phyloP scores from a whole-genome alignment of 2,329 filamentous ascomycete species.

The Plenodomus lindquistii region DNA sequence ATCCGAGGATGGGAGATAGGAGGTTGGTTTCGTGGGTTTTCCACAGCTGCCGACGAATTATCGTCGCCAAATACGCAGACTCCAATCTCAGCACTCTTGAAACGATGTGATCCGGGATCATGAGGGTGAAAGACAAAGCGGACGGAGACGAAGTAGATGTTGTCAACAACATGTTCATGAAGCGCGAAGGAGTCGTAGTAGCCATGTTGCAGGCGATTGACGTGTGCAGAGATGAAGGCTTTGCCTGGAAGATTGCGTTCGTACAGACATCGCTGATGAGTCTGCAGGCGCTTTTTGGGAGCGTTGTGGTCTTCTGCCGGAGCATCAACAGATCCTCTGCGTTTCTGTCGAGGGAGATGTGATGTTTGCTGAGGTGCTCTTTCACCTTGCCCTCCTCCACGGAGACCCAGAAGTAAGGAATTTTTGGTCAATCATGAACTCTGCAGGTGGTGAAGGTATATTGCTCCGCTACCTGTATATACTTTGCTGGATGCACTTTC shows the following conservation, averaged over 20 bases:
- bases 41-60: slow-evolving; percentile 6
- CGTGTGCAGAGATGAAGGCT: slow-evolving; percentile 55
- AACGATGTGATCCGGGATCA: slow-evolving; percentile 49
- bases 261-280: slow-evolving; percentile 51
- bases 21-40: slow-evolving; percentile 14
- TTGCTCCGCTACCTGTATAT: no score
- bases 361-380: no score
- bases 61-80: slow-evolving; percentile 41
- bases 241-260: slow-evolving; percentile 54
- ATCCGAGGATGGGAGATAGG: no score
- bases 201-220: slow-evolving; percentile 56
- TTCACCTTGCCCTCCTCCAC: no score
- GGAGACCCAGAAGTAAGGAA: no score
- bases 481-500: no score
- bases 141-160: slow-evolving; percentile 55
- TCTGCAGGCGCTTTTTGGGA: slow-evolving; percentile 29
- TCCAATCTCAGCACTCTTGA: slow-evolving; percentile 53
- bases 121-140: slow-evolving; percentile 56
- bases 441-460: no score
- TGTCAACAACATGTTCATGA: slow-evolving; percentile 47
- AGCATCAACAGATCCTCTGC: slow-evolving; percentile 12
- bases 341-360: no score
- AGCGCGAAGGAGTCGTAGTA: slow-evolving; percentile 50
- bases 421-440: no score
- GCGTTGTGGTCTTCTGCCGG: slow-evolving; percentile 28